Conservation (phyloP, 2,329 filamentous ascomycete genomes). For the Arthrobotrys musiformis region DNA sequence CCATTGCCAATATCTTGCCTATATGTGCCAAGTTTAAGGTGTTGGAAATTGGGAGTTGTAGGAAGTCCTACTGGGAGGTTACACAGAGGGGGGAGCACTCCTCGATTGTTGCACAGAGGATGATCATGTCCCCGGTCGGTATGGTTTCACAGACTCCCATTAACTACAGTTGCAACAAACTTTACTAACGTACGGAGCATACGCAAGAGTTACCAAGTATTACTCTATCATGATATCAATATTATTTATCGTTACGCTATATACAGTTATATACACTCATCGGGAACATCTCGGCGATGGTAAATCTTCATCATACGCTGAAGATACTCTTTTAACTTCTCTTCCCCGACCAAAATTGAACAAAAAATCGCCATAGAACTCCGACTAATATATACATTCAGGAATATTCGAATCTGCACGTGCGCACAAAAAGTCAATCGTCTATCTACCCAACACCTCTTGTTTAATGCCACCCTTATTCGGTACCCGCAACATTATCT, state of each 20-base stretch:
- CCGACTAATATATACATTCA: not conserved
- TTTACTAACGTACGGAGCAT: not conserved
- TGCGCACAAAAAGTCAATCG: not conserved
- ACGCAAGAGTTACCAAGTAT: not conserved
- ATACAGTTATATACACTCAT: not conserved
- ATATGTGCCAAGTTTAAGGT: not conserved
- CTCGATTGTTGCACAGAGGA: not conserved
- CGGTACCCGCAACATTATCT: too few species aligned
- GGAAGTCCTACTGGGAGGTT: not conserved
- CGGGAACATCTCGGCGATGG: not conserved
- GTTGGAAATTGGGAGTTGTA: not conserved
- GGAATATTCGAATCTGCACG: not conserved
- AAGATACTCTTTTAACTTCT: too few species aligned
- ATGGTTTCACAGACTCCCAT: not conserved
- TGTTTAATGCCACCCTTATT: too few species aligned
- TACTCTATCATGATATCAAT: not conserved
- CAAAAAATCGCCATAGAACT: constrained; percentile 28
- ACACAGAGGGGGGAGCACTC: not conserved
- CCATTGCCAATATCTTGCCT: not conserved
- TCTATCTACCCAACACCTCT: not conserved
- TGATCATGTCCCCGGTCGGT: not conserved
- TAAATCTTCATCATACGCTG: not conserved
- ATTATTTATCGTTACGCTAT: not conserved
- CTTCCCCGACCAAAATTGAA: not conserved
- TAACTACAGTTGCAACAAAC: not conserved